These are phyloP conservation scores for Tylopilus sp. DNA, from an alignment of 768 basidiomycete genomes.

Conservation along the genomic window DNA sequence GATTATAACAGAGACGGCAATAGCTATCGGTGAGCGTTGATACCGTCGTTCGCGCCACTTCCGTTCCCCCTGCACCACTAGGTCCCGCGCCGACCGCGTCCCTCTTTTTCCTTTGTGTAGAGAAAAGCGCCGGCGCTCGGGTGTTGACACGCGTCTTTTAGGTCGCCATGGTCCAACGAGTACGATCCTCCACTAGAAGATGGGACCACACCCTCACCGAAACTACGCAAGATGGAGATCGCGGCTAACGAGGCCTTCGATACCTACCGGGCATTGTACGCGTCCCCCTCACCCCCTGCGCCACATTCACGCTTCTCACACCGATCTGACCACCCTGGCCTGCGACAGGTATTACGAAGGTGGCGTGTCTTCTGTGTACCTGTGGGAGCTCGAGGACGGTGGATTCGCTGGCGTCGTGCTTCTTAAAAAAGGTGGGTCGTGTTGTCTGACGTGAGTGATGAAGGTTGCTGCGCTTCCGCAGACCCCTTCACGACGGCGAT, in stretches of 20 bases:
- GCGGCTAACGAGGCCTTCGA: conserved; percentile 96
- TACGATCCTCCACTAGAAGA: conserved; percentile 90
- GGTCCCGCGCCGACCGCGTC: too few relatives aligned
- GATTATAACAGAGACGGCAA: conserved; percentile 94
- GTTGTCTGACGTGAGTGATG: neutral
- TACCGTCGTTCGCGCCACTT: neutral
- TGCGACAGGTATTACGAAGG: conserved; percentile 87
- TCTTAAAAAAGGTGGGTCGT: conserved; percentile 88
- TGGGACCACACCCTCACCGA: conserved; percentile 80
- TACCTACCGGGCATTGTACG: conserved; percentile 92
- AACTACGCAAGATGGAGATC: conserved; percentile 87
- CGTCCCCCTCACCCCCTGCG: conserved; percentile 5
- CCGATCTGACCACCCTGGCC: neutral
- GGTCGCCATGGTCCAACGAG: conserved; percentile 98
- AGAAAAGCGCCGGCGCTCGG: neutral
- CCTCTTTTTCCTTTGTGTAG: neutral
- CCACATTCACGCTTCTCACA: neutral
- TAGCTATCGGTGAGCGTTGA: conserved; percentile 59
- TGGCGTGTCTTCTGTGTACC: conserved; percentile 94
- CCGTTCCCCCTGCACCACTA: too few relatives aligned
- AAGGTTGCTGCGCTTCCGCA: neutral
- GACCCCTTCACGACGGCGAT: conserved; percentile 1
- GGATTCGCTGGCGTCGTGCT: conserved; percentile 96
- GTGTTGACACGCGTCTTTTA: conserved; percentile 32
- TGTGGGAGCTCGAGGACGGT: conserved; percentile 97